Evolutionary conservation across 176 grass and related monocot species (phyloP).

Genomic region (Triticum timopheevii): DNA sequence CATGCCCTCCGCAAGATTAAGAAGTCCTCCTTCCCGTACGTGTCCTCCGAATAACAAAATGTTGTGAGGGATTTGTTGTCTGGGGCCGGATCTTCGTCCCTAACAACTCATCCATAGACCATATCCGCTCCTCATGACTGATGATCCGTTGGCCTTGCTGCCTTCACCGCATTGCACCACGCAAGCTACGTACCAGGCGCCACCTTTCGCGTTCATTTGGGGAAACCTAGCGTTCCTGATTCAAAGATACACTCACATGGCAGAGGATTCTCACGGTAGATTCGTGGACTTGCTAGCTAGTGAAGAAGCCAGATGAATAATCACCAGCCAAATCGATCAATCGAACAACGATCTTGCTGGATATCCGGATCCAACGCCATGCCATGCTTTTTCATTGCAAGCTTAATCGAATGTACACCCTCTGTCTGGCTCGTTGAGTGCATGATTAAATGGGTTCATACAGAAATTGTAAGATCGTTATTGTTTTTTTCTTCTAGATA

Average conservation of each 20-base stretch:
- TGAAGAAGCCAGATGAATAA: not conserved
- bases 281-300: not conserved
- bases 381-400: not conserved
- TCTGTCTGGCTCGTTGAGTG: not conserved
- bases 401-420: not conserved
- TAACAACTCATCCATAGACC: not conserved
- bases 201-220: not conserved
- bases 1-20: not conserved
- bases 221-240: not conserved
- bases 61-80: not conserved
- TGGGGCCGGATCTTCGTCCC: constrained; percentile 19
- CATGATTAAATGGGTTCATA: not conserved
- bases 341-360: not conserved
- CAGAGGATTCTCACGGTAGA: not conserved
- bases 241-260: constrained; percentile 34
- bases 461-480: not conserved
- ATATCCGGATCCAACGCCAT: not conserved
- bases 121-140: not conserved
- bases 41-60: not conserved
- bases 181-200: not conserved
- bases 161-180: constrained; percentile 16
- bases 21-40: not conserved
- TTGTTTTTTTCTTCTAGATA: not conserved
- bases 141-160: not conserved
- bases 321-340: not conserved